These are phyloP conservation scores for Carex littledalei DNA, from an alignment of 176 grass and related monocot species.

Conservation along the genomic window DNA sequence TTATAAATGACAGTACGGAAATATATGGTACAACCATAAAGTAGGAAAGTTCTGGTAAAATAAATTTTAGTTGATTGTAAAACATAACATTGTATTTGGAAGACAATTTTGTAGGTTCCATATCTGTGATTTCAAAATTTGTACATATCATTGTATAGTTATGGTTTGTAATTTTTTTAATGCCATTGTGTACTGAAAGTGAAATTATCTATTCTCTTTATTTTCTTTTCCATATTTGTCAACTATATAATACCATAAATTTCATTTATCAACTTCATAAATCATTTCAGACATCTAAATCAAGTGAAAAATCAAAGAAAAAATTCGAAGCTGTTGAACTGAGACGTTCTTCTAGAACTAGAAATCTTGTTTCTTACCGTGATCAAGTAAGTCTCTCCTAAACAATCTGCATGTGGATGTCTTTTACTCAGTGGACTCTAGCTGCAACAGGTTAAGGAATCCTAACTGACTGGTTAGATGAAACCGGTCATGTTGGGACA, in stretches of 20 bases:
- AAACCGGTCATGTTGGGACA: not conserved
- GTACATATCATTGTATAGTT: not conserved
- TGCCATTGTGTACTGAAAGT: slow-evolving; percentile 5
- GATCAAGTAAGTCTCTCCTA: slow-evolving; percentile 59
- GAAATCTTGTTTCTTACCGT: slow-evolving; percentile 60
- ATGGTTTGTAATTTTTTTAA: not conserved
- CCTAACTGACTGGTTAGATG: not conserved
- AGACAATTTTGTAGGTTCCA: not conserved
- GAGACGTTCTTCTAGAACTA: slow-evolving; percentile 82
- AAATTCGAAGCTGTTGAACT: slow-evolving; percentile 57
- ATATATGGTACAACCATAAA: not conserved
- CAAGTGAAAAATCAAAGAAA: slow-evolving; percentile 57
- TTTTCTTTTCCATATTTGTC: not conserved
- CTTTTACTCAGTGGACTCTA: not conserved
- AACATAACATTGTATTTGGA: not conserved
- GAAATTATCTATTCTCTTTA: not conserved
- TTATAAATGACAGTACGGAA: not conserved
- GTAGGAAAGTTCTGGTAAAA: not conserved
- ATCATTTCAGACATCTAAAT: slow-evolving; percentile 37
- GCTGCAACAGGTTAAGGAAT: not conserved
- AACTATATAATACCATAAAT: not conserved
- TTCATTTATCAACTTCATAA: not conserved
- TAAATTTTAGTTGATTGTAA: not conserved
- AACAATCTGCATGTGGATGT: not conserved
- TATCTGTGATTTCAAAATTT: not conserved